Conservation (phyloP, 495 filamentous ascomycete genomes). For the Penicillium daleae region DNA sequence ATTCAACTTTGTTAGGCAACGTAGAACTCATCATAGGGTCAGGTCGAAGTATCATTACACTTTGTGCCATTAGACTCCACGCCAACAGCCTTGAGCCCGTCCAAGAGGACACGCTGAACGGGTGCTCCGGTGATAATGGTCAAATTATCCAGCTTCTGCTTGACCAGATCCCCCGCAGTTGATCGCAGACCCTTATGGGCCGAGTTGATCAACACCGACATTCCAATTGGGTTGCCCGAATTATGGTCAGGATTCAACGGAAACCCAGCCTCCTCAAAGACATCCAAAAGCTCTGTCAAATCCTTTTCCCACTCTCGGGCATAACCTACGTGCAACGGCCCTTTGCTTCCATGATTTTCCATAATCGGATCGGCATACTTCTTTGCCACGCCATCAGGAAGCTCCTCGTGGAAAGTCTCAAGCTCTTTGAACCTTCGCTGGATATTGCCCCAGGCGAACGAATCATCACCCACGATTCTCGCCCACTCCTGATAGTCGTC, state of each 20-base stretch:
- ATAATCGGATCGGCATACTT: conserved; percentile 30
- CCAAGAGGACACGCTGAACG: conserved; percentile 53
- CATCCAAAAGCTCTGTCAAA: conserved; percentile 42
- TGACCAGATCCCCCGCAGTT: conserved; percentile 52
- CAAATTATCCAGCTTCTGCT: conserved; percentile 46
- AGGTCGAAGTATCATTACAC: conserved; percentile 12
- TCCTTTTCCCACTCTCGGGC: conserved; percentile 50
- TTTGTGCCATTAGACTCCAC: conserved; percentile 43
- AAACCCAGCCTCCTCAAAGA: conserved; percentile 47
- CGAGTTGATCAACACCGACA: conserved; percentile 51
- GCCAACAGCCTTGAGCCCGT: conserved; percentile 52
- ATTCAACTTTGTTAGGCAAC: background rate
- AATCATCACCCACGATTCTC: conserved; percentile 35
- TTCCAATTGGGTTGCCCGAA: conserved; percentile 59
- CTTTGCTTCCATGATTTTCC: conserved; percentile 50
- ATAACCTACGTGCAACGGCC: conserved; percentile 51
- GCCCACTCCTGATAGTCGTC: conserved; percentile 62
- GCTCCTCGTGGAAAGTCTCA: conserved; percentile 53
- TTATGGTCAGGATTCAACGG: conserved; percentile 56
- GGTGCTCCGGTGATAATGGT: conserved; percentile 48
- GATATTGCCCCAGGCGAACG: conserved; percentile 50
- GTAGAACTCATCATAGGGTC: background rate
- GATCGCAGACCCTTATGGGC: conserved; percentile 50
- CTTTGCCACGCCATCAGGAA: conserved; percentile 40
- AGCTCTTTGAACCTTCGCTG: conserved; percentile 48